Percentiles rank a stretch among this genome's conserved stretches.
Conservation (phyloP, 176 grass and related monocot genomes). For the Thinopyrum elongatum region DNA sequence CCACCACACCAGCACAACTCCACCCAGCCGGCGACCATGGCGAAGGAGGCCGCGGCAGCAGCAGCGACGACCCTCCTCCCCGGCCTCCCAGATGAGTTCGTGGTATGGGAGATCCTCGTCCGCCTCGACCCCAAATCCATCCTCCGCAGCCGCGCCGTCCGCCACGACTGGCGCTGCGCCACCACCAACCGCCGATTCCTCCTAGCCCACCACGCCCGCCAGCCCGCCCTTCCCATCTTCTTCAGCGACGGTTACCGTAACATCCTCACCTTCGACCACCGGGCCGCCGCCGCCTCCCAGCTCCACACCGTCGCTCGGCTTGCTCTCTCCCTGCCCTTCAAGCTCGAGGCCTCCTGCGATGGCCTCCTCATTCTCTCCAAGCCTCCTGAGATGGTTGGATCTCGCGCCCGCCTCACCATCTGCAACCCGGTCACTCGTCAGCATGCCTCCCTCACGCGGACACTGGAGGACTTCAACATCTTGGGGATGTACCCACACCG, state of each 20-base stretch:
- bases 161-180: not conserved
- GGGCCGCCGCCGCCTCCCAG: not conserved
- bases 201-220: not conserved
- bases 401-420: not conserved
- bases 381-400: not conserved
- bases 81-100: not conserved
- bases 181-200: not conserved
- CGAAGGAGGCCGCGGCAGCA: too few relatives aligned
- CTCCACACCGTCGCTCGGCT: not conserved
- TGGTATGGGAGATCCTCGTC: not conserved
- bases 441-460: not conserved
- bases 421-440: not conserved
- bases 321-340: not conserved
- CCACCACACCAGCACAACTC: too few relatives aligned
- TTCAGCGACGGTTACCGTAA: too few relatives aligned
- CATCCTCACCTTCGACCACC: too few relatives aligned
- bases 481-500: not conserved
- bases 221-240: not conserved
- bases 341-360: not conserved
- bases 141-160: not conserved
- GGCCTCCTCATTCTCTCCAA: not conserved
- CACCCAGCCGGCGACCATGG: not conserved
- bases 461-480: not conserved
- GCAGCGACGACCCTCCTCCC: not conserved
- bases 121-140: too few relatives aligned